Conservation (phyloP, 306 rosid species). For the Citrullus amarus region DNA sequence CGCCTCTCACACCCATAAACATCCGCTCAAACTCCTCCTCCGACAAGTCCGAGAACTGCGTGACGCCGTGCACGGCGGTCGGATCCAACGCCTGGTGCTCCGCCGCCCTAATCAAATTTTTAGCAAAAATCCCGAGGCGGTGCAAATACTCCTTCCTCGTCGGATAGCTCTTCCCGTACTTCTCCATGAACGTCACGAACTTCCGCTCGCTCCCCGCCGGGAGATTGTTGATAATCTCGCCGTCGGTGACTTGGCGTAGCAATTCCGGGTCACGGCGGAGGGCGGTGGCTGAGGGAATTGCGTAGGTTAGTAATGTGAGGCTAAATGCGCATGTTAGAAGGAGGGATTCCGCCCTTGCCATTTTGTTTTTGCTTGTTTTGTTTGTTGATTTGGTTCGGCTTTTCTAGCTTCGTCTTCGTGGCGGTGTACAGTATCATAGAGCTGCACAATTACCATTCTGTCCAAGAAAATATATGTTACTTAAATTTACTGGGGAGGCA, state of each 20-base stretch:
- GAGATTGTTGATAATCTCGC: neutral
- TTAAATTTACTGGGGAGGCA: too few relatives aligned
- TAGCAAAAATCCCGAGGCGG: slow-evolving; percentile 54
- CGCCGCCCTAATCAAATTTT: slow-evolving; percentile 51
- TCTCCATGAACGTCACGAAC: slow-evolving; percentile 54
- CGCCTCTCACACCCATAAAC: slow-evolving; percentile 45
- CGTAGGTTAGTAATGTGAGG: neutral
- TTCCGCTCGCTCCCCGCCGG: slow-evolving; percentile 30
- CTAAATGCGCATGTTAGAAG: neutral
- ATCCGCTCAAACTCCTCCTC: slow-evolving; percentile 49
- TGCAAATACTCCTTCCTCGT: slow-evolving; percentile 63
- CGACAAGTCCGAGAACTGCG: slow-evolving; percentile 66
- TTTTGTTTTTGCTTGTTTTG: neutral
- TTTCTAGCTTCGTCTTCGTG: neutral
- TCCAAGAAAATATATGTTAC: neutral
- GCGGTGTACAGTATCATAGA: neutral
- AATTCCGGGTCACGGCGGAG: neutral
- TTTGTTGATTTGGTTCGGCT: neutral
- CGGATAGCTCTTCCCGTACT: slow-evolving; percentile 40
- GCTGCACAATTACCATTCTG: neutral
- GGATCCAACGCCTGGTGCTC: slow-evolving; percentile 78
- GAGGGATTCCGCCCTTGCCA: neutral
- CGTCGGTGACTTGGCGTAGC: neutral
- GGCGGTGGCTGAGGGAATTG: neutral
- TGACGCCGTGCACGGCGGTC: slow-evolving; percentile 71